These are phyloP conservation scores for Arachis monticola DNA, from an alignment of 331 rosid species.

Conservation along the genomic window DNA sequence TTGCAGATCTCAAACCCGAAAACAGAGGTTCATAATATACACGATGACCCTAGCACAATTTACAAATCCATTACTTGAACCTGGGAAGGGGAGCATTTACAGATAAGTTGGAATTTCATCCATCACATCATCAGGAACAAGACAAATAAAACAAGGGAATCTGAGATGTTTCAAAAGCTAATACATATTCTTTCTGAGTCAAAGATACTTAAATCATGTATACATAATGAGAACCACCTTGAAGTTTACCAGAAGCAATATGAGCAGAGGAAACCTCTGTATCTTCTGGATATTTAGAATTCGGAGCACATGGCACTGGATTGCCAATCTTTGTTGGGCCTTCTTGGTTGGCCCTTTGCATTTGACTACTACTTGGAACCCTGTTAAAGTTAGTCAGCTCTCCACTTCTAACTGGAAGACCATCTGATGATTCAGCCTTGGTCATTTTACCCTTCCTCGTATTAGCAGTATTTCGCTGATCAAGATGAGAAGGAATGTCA, in stretches of 20 bases:
- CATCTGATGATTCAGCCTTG: slow-evolving; percentile 70
- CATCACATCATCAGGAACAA: slow-evolving; percentile 46
- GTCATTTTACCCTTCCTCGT: slow-evolving; percentile 82
- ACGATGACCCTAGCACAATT: slow-evolving; percentile 12
- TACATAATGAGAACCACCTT: slow-evolving; percentile 44
- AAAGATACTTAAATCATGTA: slow-evolving; percentile 42
- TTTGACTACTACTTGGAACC: too few species aligned
- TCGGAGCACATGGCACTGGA: slow-evolving; percentile 47
- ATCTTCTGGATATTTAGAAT: slow-evolving; percentile 60
- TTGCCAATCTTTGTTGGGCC: slow-evolving; percentile 58
- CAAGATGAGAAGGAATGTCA: slow-evolving; percentile 71
- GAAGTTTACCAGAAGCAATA: slow-evolving; percentile 52
- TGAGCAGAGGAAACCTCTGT: slow-evolving; percentile 60
- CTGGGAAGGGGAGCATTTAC: slow-evolving; percentile 44
- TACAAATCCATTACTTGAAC: slow-evolving; percentile 48
- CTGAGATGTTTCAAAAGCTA: slow-evolving; percentile 51
- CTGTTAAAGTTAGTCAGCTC: too few species aligned
- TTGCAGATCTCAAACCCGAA: slow-evolving; percentile 12
- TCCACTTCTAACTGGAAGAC: slow-evolving; percentile 54
- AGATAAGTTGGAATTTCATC: slow-evolving; percentile 46
- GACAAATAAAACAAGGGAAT: slow-evolving; percentile 52
- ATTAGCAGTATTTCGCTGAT: slow-evolving; percentile 66
- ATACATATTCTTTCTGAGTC: slow-evolving; percentile 48
- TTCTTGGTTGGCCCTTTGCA: slow-evolving; percentile 64
- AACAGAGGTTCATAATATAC: slow-evolving; percentile 18